Evolutionary conservation across 331 rosid species (phyloP), one percentile per base, ranked within the genome.

Genomic region (Pyrus hybrid): DNA sequence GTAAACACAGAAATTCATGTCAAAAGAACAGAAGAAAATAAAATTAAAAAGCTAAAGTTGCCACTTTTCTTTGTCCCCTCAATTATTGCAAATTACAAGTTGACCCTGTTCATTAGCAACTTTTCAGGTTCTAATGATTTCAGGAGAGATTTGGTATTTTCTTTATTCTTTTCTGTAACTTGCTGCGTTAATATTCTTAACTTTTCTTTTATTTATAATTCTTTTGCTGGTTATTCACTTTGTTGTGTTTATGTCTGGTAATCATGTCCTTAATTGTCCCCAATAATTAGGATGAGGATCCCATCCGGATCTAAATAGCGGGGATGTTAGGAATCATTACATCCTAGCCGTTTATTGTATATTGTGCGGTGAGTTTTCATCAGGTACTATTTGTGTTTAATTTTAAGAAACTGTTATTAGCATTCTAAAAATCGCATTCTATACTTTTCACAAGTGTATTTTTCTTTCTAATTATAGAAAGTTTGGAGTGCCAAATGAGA

Each of bases 281-380:
- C 43, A 9, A 8, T 2, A 26, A 41, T 41, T 13, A 41, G 41
- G 41, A 35, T 35, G 41, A 35, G 11, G 1, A 35, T 35, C 11
- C 41, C 41, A 35, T 35, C 41, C 41, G 3, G 41, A 35, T 35
- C 3, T 35, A 35, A 35, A 35, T 8, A 3, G 3, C 0, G 11
- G 3, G 37, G 11, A 2, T 35, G 3, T 0, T 8, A 0, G 11
- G 41, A 10, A 35, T 35, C 0, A 10, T 35, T 0, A 35, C 41
- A 35, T 8, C 41, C 41, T 35, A 35, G 0, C 41, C 41, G 11
- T 35, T 35, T 1, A 35, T 35, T 0, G 2, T 35, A 8, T 35
- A 35, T 35, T 0, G 41, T 35, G 11, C 3, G 11, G 11, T 35
- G 3, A 8, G 41, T 35, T 35, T 35, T 35, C 2, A 3, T 7